Conservation (phyloP, 225 moss, liverwort and hornwort species). For the Polytrichum commune region DNA sequence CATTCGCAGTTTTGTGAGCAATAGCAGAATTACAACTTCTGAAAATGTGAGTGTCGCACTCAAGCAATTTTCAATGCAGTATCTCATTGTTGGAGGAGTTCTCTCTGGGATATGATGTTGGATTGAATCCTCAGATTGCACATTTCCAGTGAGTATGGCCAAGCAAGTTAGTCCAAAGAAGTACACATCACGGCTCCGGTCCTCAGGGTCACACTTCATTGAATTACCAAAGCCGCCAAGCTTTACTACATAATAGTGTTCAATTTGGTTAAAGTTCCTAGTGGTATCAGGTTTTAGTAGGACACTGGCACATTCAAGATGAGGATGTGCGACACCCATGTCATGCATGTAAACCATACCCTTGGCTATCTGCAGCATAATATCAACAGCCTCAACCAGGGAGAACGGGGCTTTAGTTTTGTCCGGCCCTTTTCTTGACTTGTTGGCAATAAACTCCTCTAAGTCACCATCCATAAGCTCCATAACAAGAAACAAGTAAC, state of each 20-base stretch:
- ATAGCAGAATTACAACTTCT: conserved; percentile 10
- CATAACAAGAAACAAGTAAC: conserved; percentile 6
- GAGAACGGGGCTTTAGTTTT: neutral
- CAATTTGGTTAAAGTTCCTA: neutral
- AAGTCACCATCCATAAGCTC: conserved; percentile 13
- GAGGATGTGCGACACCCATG: conserved; percentile 10
- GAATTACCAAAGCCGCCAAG: conserved; percentile 18
- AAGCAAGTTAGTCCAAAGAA: conserved; percentile 19
- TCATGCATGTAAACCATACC: conserved; percentile 17
- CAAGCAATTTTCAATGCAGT: conserved; percentile 9
- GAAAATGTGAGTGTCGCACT: neutral
- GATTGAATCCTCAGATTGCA: neutral
- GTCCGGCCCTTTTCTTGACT: neutral
- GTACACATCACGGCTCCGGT: conserved; percentile 1
- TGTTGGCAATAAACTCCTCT: neutral
- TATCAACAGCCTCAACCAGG: conserved; percentile 1
- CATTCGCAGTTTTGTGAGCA: neutral
- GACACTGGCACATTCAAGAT: conserved; percentile 12
- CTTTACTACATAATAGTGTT: conserved; percentile 9
- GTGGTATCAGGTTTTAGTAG: neutral
- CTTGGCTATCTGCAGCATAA: conserved; percentile 23
- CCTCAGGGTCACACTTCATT: neutral
- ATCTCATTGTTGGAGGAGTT: neutral
- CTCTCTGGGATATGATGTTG: neutral
- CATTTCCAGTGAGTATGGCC: conserved; percentile 7